Percentiles rank a stretch among this genome's conserved stretches.
Evolutionary conservation across 2,329 filamentous ascomycete genomes (phyloP).

Genomic region (Penicillium aurantiogriseum): DNA sequence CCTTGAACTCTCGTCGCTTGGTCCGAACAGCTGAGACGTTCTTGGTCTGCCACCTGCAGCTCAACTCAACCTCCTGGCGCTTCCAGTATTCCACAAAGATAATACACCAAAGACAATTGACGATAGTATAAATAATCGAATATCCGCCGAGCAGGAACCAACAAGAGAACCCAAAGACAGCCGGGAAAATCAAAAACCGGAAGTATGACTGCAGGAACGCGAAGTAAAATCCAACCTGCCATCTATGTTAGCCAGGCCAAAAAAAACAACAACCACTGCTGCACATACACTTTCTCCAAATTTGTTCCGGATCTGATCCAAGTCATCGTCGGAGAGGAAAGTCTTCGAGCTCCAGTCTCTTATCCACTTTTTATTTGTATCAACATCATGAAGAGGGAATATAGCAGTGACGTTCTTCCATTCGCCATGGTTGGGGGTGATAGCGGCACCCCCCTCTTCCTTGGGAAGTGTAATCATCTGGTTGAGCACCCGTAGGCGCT

Average conservation of each 20-base stretch:
- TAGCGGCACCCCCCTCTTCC: constrained; percentile 75
- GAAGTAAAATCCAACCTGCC: constrained; percentile 86
- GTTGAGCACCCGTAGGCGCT: constrained; percentile 82
- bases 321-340: constrained; percentile 57
- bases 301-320: constrained; percentile 72
- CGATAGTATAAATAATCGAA: constrained; percentile 76
- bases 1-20: constrained; percentile 73
- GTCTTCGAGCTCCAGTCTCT: constrained; percentile 65
- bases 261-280: background rate
- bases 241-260: background rate
- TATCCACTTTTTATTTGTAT: constrained; percentile 75
- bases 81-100: constrained; percentile 97
- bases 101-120: constrained; percentile 80
- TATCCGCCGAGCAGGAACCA: constrained; percentile 84
- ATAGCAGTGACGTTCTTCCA: constrained; percentile 74
- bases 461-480: constrained; percentile 73
- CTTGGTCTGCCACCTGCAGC: constrained; percentile 85
- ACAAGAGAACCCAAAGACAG: constrained; percentile 72
- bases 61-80: constrained; percentile 83
- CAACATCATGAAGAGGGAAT: constrained; percentile 76
- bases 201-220: constrained; percentile 95
- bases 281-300: constrained; percentile 63
- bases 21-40: constrained; percentile 80
- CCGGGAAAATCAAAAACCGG: constrained; percentile 77
- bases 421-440: constrained; percentile 66